A percentile compares a stretch with the other conserved stretches of the same genome.
phyloP scores from a whole-genome alignment of 345 rosid genomes.

The Linum usitatissimum region DNA sequence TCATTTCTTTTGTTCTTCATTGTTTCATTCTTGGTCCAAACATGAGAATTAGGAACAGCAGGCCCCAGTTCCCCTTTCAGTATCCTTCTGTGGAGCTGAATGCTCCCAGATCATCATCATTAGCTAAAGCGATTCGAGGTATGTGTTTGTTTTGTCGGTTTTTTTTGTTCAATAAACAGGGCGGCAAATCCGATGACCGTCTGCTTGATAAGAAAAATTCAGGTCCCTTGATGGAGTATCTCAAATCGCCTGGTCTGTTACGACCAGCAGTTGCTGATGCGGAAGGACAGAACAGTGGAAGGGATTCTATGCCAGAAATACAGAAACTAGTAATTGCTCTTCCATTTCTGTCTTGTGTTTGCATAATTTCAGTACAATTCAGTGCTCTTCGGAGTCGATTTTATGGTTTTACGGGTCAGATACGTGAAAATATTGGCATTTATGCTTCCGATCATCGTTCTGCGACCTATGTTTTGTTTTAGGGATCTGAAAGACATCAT shows the following conservation, averaged over 20 bases:
- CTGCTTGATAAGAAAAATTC: not conserved
- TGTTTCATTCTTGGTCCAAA: not conserved
- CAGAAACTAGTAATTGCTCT: not conserved
- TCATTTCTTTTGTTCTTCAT: not conserved
- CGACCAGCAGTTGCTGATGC: not conserved
- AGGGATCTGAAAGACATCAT: not conserved
- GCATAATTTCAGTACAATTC: not conserved
- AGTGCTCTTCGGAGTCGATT: not conserved
- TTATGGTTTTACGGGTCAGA: too few relatives aligned
- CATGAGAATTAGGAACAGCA: not conserved
- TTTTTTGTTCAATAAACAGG: not conserved
- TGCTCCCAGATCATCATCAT: not conserved
- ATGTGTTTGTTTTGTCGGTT: not conserved
- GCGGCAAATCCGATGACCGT: not conserved
- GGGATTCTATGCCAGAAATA: not conserved
- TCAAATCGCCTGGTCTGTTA: too few relatives aligned
- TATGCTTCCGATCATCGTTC: too few relatives aligned
- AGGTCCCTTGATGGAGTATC: not conserved
- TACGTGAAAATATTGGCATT: too few relatives aligned
- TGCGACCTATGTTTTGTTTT: too few relatives aligned
- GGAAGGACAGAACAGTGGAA: not conserved
- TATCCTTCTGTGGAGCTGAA: not conserved
- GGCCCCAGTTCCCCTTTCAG: not conserved
- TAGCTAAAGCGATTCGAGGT: not conserved
- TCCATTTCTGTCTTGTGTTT: not conserved